phyloP scores from a whole-genome alignment of 768 basidiomycete genomes.

The Boletus subcaerulescens region DNA sequence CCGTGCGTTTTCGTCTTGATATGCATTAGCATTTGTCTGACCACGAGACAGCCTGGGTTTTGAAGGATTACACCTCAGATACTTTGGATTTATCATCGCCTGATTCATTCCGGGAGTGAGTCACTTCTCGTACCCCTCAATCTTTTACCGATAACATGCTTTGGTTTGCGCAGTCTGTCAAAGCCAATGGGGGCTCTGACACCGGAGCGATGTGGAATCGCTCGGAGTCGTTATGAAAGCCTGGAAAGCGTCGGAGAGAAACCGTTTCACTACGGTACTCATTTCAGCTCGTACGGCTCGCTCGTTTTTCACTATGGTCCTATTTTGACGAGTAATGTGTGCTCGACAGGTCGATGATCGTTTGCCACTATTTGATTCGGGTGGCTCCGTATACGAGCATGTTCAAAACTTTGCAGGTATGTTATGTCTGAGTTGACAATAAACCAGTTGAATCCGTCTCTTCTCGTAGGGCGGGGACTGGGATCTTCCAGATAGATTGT shows the following conservation, averaged over 20 bases:
- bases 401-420: slow-evolving; percentile 83
- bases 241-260: slow-evolving; percentile 77
- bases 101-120: slow-evolving; percentile 71
- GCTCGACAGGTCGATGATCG: slow-evolving; percentile 72
- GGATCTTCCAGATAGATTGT: slow-evolving; percentile 88
- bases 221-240: slow-evolving; percentile 69
- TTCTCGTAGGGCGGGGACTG: slow-evolving; percentile 79
- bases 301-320: not conserved
- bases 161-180: slow-evolving; percentile 51
- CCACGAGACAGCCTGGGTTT: slow-evolving; percentile 68
- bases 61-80: slow-evolving; percentile 78
- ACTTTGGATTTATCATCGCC: slow-evolving; percentile 61
- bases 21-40: not conserved
- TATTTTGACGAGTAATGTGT: slow-evolving; percentile 1
- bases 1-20: slow-evolving; percentile 44
- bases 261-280: slow-evolving; percentile 92
- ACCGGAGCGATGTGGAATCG: slow-evolving; percentile 67
- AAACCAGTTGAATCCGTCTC: not conserved
- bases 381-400: slow-evolving; percentile 89
- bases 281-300: slow-evolving; percentile 68
- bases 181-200: slow-evolving; percentile 92
- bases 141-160: not conserved
- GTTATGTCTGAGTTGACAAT: slow-evolving; percentile 1
- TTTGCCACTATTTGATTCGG: slow-evolving; percentile 90
- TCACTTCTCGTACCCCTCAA: not conserved